phyloP scores from a whole-genome alignment of 2,329 filamentous ascomycete genomes.

The Microdochium paspali region DNA sequence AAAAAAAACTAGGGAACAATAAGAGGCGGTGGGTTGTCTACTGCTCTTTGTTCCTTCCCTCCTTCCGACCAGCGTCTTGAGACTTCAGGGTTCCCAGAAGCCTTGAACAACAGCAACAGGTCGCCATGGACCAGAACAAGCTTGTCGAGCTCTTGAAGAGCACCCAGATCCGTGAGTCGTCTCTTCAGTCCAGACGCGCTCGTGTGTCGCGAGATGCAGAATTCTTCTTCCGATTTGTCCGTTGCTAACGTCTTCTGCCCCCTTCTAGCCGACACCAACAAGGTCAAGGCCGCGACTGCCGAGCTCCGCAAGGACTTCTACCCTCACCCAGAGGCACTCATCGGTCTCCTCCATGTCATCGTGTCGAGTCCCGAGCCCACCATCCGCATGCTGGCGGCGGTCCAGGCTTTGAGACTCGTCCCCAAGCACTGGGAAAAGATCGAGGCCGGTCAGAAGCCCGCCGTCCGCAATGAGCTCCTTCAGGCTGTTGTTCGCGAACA shows the following conservation, averaged over 20 bases:
- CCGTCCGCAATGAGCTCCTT: slow-evolving; percentile 74
- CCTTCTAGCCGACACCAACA: slow-evolving; percentile 69
- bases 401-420: slow-evolving; percentile 78
- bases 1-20: background rate
- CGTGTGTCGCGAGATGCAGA: slow-evolving; percentile 5
- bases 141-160: slow-evolving; percentile 82
- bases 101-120: background rate
- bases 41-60: background rate
- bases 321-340: slow-evolving; percentile 71
- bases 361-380: slow-evolving; percentile 64
- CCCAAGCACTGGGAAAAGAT: slow-evolving; percentile 78
- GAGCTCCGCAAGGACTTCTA: slow-evolving; percentile 93
- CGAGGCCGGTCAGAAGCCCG: slow-evolving; percentile 64
- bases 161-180: slow-evolving; percentile 70
- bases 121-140: slow-evolving; percentile 67
- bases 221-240: slow-evolving; percentile 1
- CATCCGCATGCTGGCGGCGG: slow-evolving; percentile 81
- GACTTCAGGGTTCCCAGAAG: background rate
- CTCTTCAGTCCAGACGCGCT: slow-evolving; percentile 2
- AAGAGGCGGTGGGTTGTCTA: background rate
- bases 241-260: slow-evolving; percentile 21
- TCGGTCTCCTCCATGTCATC: slow-evolving; percentile 80
- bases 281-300: slow-evolving; percentile 82
- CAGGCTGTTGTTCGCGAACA: slow-evolving; percentile 76
- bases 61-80: background rate